These are phyloP conservation scores for Teratosphaeria gauchensis DNA, from an alignment of 2,329 filamentous ascomycete species.

Conservation along the genomic window DNA sequence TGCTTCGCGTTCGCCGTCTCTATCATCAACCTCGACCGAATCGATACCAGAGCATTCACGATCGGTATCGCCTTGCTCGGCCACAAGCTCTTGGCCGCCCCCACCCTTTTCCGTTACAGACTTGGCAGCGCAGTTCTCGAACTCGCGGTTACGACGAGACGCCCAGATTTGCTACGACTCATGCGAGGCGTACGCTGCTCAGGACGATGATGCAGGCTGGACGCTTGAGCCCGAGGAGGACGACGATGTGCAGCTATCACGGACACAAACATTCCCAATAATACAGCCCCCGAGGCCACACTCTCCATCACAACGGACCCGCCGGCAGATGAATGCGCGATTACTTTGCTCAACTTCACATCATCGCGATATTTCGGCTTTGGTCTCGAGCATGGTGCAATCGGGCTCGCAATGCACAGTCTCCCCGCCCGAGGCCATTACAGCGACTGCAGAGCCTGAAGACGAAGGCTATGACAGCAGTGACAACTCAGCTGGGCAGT, in stretches of 20 bases:
- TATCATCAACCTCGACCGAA: constrained; percentile 16
- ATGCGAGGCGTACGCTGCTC: constrained; percentile 24
- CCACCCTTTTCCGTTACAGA: constrained; percentile 22
- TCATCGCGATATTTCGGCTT: constrained; percentile 31
- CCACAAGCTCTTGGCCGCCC: constrained; percentile 12
- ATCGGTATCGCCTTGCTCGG: constrained; percentile 25
- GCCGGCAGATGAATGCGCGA: constrained; percentile 31
- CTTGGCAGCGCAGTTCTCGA: constrained; percentile 21
- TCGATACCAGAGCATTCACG: constrained; percentile 16
- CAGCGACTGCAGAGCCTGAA: constrained; percentile 2
- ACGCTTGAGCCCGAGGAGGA: constrained; percentile 10
- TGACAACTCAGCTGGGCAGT: constrained; percentile 7
- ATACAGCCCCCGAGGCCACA: constrained; percentile 11
- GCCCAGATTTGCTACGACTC: constrained; percentile 24
- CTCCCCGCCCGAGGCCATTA: constrained; percentile 2
- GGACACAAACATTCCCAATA: constrained; percentile 1
- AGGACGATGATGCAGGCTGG: constrained; percentile 23
- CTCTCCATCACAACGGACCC: constrained; percentile 29
- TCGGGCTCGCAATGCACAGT: constrained; percentile 33
- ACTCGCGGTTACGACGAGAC: constrained; percentile 16
- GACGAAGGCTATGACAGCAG: constrained; percentile 19
- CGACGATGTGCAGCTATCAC: constrained; percentile 5
- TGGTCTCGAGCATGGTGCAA: constrained; percentile 34
- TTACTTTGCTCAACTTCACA: constrained; percentile 32
- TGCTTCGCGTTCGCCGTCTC: constrained; percentile 16